These are phyloP conservation scores for Blastocystis sp. DNA, from an alignment of 352 stramenopile genomes.

Conservation along the genomic window DNA sequence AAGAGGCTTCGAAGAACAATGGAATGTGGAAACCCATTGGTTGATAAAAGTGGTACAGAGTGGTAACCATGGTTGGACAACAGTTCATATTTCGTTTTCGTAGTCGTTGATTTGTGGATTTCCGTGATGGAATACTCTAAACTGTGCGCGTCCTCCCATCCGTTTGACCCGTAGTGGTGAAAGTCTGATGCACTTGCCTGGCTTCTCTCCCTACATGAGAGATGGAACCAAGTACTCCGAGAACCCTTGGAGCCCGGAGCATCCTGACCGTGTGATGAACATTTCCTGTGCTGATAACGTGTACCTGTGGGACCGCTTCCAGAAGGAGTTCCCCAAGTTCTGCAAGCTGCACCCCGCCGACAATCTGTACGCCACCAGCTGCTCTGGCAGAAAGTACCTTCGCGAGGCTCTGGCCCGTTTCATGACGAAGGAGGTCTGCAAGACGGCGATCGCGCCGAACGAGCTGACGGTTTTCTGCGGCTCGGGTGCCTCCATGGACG, in stretches of 20 bases:
- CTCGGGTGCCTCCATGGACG: conserved; percentile 61
- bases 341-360: conserved; percentile 36
- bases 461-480: conserved; percentile 80
- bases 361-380: conserved; percentile 64
- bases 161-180: conserved; percentile 44
- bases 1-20: too few relatives aligned
- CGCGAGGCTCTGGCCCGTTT: conserved; percentile 59
- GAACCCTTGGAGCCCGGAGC: conserved; percentile 59
- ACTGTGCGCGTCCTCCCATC: not conserved
- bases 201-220: conserved; percentile 58
- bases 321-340: conserved; percentile 54
- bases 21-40: too few relatives aligned
- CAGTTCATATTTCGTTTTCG: conserved; percentile 22
- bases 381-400: conserved; percentile 43
- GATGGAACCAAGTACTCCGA: conserved; percentile 63
- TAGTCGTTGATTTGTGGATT: too few relatives aligned
- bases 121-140: conserved; percentile 53
- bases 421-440: conserved; percentile 75
- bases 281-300: conserved; percentile 65
- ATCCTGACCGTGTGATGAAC: conserved; percentile 69
- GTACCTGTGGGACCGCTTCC: conserved; percentile 63
- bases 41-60: conserved; percentile 28
- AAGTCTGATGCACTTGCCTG: conserved; percentile 45
- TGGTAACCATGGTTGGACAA: not conserved
- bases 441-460: conserved; percentile 82